Evolutionary conservation across 148 eudicot genomes (phyloP).

Genomic region (Rhododendron molle): DNA sequence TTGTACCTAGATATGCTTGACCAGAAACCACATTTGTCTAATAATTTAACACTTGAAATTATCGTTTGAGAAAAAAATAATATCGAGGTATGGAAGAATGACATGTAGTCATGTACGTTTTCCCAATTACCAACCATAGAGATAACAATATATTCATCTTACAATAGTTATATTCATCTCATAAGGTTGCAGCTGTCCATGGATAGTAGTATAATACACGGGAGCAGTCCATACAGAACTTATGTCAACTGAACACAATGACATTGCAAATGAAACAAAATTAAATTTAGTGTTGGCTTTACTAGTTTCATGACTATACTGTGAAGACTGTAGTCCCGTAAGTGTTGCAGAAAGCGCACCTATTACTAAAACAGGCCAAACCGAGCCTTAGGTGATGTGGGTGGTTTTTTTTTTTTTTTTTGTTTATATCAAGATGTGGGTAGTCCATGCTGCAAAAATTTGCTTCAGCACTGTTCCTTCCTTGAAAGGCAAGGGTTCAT

Average conservation of each 20-base stretch:
- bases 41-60: not conserved
- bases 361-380: not conserved
- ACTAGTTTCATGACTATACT: not conserved
- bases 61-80: not conserved
- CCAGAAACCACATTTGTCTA: not conserved
- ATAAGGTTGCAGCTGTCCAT: not conserved
- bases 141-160: not conserved
- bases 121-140: not conserved
- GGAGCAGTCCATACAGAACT: not conserved
- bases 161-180: not conserved
- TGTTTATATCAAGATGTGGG: not conserved
- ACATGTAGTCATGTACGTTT: not conserved
- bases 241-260: not conserved
- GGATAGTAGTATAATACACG: not conserved
- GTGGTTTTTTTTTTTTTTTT: no score
- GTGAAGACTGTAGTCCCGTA: not conserved
- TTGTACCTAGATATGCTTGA: not conserved
- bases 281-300: not conserved
- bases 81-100: not conserved
- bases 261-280: not conserved
- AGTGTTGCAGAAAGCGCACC: not conserved
- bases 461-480: not conserved
- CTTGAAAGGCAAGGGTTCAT: not conserved
- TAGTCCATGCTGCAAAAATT: not conserved
- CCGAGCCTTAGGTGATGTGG: not conserved